These are phyloP conservation scores for Citrus cavaleriei DNA, from an alignment of 345 rosid genomes.

Conservation along the genomic window DNA sequence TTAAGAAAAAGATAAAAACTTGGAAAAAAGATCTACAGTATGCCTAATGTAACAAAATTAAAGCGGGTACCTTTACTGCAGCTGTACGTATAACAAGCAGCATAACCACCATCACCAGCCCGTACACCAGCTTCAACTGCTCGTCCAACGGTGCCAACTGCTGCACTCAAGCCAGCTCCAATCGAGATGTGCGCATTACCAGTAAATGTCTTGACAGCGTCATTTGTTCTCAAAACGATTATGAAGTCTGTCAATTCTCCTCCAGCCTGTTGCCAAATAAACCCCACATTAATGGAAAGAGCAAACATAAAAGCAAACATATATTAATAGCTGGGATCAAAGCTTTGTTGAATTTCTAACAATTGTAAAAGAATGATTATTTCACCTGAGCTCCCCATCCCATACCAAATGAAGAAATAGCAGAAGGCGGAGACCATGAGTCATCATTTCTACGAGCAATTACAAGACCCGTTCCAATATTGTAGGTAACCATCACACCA, in stretches of 20 bases:
- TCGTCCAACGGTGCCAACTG: slow-evolving; percentile 75
- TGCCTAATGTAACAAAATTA: background rate
- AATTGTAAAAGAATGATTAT: background rate
- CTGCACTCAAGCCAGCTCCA: slow-evolving; percentile 95
- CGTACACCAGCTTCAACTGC: slow-evolving; percentile 85
- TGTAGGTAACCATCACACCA: slow-evolving; percentile 86
- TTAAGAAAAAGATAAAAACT: background rate
- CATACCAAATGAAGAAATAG: slow-evolving; percentile 83
- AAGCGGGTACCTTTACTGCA: slow-evolving; percentile 82
- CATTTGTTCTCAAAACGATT: slow-evolving; percentile 74
- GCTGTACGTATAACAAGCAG: slow-evolving; percentile 96
- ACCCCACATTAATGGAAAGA: background rate
- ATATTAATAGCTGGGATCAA: background rate
- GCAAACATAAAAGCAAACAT: background rate
- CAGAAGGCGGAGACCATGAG: slow-evolving; percentile 98
- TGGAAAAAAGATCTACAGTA: background rate
- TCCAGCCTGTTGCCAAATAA: slow-evolving; percentile 65
- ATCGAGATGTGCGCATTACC: slow-evolving; percentile 78
- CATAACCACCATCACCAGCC: slow-evolving; percentile 93
- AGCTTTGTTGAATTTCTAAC: background rate
- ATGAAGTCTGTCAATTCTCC: slow-evolving; percentile 97
- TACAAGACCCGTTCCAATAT: slow-evolving; percentile 88
- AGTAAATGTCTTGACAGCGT: slow-evolving; percentile 82
- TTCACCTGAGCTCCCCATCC: slow-evolving; percentile 99
- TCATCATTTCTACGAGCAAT: slow-evolving; percentile 87